phyloP scores from a whole-genome alignment of 2,329 filamentous ascomycete genomes.

The Nigrograna mackinnonii region DNA sequence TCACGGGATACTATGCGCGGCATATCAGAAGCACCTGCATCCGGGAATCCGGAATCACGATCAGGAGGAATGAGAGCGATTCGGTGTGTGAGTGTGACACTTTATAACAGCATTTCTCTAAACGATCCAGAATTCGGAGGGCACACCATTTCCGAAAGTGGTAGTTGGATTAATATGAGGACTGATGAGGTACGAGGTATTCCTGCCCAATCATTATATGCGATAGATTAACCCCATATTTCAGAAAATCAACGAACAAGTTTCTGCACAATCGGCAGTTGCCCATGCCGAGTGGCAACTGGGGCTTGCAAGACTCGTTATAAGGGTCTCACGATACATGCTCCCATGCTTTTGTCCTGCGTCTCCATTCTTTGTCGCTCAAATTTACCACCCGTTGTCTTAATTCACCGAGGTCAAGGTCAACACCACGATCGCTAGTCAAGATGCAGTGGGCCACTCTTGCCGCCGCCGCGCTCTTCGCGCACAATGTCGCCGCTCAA shows the following conservation, averaged over 20 bases:
- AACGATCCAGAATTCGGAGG: slow-evolving; percentile 17
- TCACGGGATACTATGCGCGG: slow-evolving; percentile 17
- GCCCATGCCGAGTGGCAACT: slow-evolving; percentile 17
- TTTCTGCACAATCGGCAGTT: slow-evolving; percentile 30
- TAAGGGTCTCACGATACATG: slow-evolving; percentile 28
- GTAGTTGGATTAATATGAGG: slow-evolving; percentile 19
- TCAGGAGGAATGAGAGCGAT: slow-evolving; percentile 3
- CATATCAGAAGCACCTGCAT: slow-evolving; percentile 13
- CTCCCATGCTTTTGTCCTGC: slow-evolving; percentile 8
- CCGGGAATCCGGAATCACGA: slow-evolving; percentile 12
- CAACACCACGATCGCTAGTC: slow-evolving; percentile 12
- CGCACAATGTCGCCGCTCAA: slow-evolving; percentile 26
- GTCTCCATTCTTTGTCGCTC: slow-evolving; percentile 18
- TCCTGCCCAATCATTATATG: slow-evolving; percentile 27
- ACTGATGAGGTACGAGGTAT: slow-evolving; percentile 16
- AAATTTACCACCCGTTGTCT: slow-evolving; percentile 8
- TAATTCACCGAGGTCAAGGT: slow-evolving; percentile 5
- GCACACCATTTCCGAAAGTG: slow-evolving; percentile 15
- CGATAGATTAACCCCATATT: slow-evolving; percentile 34
- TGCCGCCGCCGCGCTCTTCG: slow-evolving; percentile 24
- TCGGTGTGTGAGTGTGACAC: slow-evolving; percentile 7
- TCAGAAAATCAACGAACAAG: slow-evolving; percentile 22
- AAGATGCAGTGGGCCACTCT: slow-evolving; percentile 35
- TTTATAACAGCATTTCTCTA: slow-evolving; percentile 11
- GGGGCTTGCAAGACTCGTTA: slow-evolving; percentile 16